phyloP scores from a whole-genome alignment of 2,329 filamentous ascomycete genomes.

The Trichoderma lentiforme region DNA sequence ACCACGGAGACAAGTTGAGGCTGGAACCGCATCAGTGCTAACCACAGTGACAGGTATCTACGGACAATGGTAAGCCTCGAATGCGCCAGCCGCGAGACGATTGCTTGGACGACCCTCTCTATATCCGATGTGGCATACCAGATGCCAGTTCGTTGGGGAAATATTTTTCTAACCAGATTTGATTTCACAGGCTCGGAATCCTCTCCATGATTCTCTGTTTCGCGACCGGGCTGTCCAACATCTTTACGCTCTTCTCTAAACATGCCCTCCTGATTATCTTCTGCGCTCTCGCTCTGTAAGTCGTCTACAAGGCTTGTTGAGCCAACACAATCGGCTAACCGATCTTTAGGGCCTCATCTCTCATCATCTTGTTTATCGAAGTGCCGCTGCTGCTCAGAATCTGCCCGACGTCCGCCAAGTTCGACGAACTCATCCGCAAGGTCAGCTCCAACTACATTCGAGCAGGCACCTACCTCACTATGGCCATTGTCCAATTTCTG shows the following conservation, averaged over 20 bases:
- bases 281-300: conserved; percentile 53
- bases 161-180: background rate
- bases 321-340: background rate
- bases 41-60: conserved; percentile 59
- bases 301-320: conserved; percentile 15
- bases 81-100: background rate
- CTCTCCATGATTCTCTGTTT: conserved; percentile 69
- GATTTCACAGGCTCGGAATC: conserved; percentile 59
- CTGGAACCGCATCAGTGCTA: conserved; percentile 27
- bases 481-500: conserved; percentile 82
- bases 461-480: conserved; percentile 76
- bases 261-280: conserved; percentile 46
- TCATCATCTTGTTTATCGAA: conserved; percentile 80
- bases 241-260: conserved; percentile 52
- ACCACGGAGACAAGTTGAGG: background rate
- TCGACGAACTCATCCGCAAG: conserved; percentile 84
- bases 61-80: conserved; percentile 65
- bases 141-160: background rate
- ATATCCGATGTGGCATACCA: background rate
- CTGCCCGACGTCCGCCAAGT: conserved; percentile 87
- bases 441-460: conserved; percentile 98
- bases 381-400: conserved; percentile 94
- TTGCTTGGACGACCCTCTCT: background rate
- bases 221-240: conserved; percentile 65
- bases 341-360: conserved; percentile 57